A percentile compares a stretch with the other conserved stretches of the same genome.
Conservation (phyloP, 139 green algal genomes). For the Chlorella sp. region DNA sequence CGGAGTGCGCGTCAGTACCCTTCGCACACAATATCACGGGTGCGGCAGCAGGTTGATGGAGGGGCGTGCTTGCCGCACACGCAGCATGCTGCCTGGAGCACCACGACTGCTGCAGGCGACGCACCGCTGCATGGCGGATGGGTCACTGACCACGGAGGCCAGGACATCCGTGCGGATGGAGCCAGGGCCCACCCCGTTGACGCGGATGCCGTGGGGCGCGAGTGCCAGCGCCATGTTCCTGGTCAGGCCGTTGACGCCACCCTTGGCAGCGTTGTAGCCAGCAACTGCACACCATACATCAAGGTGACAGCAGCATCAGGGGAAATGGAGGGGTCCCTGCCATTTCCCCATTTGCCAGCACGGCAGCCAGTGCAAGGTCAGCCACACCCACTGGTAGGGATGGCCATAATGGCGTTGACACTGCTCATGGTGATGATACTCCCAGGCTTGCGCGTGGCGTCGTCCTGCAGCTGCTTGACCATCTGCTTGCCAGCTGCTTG, state of each 20-base stretch:
- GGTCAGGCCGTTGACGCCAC: constrained; percentile 80
- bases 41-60: too few species aligned
- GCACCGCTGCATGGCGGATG: constrained; percentile 20
- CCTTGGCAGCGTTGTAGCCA: constrained; percentile 77
- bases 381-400: constrained; percentile 21
- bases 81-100: too few species aligned
- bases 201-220: constrained; percentile 69
- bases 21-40: not conserved
- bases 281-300: too few species aligned
- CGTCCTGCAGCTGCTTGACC: constrained; percentile 46
- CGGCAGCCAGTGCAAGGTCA: too few species aligned
- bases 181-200: constrained; percentile 79
- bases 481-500: constrained; percentile 67
- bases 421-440: constrained; percentile 79
- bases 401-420: constrained; percentile 72
- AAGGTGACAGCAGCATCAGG: too few species aligned
- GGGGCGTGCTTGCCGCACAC: too few species aligned
- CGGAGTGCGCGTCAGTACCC: constrained; percentile 61
- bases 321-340: too few species aligned
- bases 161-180: constrained; percentile 83
- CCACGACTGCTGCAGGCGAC: too few species aligned
- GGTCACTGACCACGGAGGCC: constrained; percentile 48
- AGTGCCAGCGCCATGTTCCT: constrained; percentile 73
- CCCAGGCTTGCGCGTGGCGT: constrained; percentile 22
- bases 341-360: too few species aligned